A percentile compares a stretch with the other conserved stretches of the same genome.
phyloP scores from a whole-genome alignment of 768 basidiomycete species.

The Dioszegia aurantiaca region DNA sequence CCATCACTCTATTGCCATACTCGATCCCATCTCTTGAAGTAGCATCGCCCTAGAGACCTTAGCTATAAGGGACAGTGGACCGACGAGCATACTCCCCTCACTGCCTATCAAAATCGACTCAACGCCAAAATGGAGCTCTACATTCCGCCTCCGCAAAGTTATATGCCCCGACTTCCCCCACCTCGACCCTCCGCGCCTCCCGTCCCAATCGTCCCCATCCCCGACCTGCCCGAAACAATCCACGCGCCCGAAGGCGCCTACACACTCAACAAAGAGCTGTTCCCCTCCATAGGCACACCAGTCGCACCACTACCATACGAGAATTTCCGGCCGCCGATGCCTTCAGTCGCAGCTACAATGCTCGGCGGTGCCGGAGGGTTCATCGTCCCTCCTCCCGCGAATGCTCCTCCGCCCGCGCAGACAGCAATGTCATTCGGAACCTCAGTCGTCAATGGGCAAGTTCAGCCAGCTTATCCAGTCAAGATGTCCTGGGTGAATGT shows the following conservation, averaged over 20 bases:
- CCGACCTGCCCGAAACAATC: constrained; percentile 38
- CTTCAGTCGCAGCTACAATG: constrained; percentile 17
- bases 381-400: constrained; percentile 25
- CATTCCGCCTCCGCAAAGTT: constrained; percentile 39
- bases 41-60: no score
- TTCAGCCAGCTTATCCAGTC: constrained; percentile 39
- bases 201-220: constrained; percentile 42
- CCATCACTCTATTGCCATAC: background rate
- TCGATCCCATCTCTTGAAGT: no score
- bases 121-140: constrained; percentile 42
- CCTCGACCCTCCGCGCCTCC: constrained; percentile 42
- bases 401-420: constrained; percentile 21
- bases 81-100: background rate
- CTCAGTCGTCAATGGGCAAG: constrained; percentile 42
- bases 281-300: constrained; percentile 35
- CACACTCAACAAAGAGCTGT: constrained; percentile 28
- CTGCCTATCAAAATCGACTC: no score
- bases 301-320: constrained; percentile 25
- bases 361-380: constrained; percentile 37
- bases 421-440: constrained; percentile 37
- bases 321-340: constrained; percentile 18
- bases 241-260: constrained; percentile 48
- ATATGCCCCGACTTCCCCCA: constrained; percentile 37
- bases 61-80: no score
- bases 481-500: constrained; percentile 44